These are phyloP conservation scores for Leishmania amazonensis DNA, from an alignment of 208 protist genomes.

Conservation along the genomic window DNA sequence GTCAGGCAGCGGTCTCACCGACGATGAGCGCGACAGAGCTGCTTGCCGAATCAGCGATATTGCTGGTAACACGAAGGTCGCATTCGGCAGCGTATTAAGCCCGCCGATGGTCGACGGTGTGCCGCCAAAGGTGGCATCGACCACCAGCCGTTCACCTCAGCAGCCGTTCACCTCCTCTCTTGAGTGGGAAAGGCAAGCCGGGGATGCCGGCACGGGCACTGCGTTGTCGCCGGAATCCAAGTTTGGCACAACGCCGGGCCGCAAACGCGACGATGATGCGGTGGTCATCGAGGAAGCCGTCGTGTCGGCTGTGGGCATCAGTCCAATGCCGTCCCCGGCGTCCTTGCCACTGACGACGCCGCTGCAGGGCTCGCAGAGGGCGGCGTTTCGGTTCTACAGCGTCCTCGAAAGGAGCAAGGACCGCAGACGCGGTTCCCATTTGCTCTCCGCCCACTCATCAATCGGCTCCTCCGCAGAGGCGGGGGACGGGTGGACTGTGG, in stretches of 20 bases:
- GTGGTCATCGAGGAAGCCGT: not conserved
- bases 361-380: not conserved
- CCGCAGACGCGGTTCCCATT: not conserved
- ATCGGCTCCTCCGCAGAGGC: too few relatives aligned
- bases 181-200: not conserved
- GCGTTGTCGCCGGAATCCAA: not conserved
- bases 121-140: not conserved
- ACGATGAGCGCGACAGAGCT: not conserved
- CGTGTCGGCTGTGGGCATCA: not conserved
- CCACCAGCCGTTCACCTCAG: not conserved
- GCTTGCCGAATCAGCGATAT: not conserved
- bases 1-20: not conserved
- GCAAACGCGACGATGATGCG: not conserved
- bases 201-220: not conserved
- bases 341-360: not conserved
- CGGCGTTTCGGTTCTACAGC: slow-evolving; percentile 1
- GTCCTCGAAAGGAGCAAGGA: not conserved
- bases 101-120: not conserved
- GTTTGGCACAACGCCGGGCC: not conserved
- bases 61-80: not conserved
- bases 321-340: too few relatives aligned
- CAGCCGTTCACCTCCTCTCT: not conserved
- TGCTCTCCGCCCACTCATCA: not conserved
- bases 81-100: not conserved
- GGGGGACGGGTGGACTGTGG: not conserved